Evolutionary conservation across 495 filamentous ascomycete species (phyloP).

Genomic region (Halenospora varia): DNA sequence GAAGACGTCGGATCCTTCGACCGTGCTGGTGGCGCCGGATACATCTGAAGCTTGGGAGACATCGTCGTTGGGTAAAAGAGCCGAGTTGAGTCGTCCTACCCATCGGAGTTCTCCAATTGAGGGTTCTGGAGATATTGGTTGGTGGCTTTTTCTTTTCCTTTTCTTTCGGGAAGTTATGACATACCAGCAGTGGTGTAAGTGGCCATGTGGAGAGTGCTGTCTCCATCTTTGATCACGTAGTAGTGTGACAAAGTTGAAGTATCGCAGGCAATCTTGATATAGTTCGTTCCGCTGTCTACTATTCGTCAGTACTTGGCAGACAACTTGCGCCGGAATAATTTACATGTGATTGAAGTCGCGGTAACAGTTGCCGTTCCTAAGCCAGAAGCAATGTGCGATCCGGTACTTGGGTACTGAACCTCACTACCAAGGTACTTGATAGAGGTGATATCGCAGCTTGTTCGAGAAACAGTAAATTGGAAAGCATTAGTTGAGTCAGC

Average conservation of each 20-base stretch:
- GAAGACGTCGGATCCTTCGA: conserved; percentile 64
- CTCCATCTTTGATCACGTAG: conserved; percentile 54
- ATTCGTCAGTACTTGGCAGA: conserved; percentile 3
- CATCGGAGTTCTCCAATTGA: conserved; percentile 59
- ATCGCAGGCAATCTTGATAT: conserved; percentile 59
- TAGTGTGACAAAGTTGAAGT: conserved; percentile 60
- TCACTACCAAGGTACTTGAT: conserved; percentile 55
- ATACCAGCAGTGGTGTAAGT: conserved; percentile 52
- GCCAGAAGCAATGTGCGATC: conserved; percentile 57
- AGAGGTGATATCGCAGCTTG: conserved; percentile 60
- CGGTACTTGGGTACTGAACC: conserved; percentile 47
- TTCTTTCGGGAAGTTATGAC: background rate
- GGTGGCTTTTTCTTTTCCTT: too few relatives aligned
- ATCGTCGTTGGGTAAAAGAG: conserved; percentile 50
- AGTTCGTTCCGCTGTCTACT: conserved; percentile 34
- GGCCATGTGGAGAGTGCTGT: conserved; percentile 57
- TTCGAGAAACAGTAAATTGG: conserved; percentile 51
- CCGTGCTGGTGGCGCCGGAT: conserved; percentile 38
- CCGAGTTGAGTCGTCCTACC: conserved; percentile 56
- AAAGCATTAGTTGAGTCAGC: conserved; percentile 50
- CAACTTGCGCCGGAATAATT: conserved; percentile 10
- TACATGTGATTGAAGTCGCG: conserved; percentile 37
- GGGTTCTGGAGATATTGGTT: too few relatives aligned
- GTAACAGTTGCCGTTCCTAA: conserved; percentile 56
- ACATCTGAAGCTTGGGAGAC: conserved; percentile 49